Conservation (phyloP, 2,329 filamentous ascomycete species). For the Cladosporium sp. region DNA sequence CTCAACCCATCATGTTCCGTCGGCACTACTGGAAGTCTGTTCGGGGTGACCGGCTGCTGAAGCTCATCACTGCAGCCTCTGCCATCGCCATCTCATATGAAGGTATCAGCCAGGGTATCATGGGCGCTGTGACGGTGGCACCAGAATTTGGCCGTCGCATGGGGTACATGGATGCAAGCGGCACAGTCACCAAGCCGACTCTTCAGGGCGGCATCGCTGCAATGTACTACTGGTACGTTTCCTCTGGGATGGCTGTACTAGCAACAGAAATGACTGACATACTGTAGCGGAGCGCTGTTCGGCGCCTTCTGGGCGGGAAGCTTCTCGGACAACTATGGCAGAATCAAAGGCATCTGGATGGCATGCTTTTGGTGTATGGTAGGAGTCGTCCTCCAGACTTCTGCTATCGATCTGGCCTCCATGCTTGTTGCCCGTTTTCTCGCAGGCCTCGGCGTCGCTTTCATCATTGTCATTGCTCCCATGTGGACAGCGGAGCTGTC, state of each 20-base stretch:
- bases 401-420: slow-evolving; percentile 12
- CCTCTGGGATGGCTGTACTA: neutral
- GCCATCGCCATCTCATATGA: slow-evolving; percentile 21
- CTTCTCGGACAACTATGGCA: slow-evolving; percentile 13
- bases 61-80: slow-evolving; percentile 15
- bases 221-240: slow-evolving; percentile 13
- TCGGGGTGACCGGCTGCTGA: slow-evolving; percentile 5
- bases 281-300: slow-evolving; percentile 15
- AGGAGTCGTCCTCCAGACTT: slow-evolving; percentile 5
- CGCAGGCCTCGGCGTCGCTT: slow-evolving; percentile 16
- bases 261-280: neutral
- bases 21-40: slow-evolving; percentile 3
- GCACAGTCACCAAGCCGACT: slow-evolving; percentile 20
- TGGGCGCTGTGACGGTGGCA: slow-evolving; percentile 26
- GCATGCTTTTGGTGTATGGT: slow-evolving; percentile 22
- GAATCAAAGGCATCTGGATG: slow-evolving; percentile 27
- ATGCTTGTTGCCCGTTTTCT: slow-evolving; percentile 17
- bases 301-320: slow-evolving; percentile 16
- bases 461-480: slow-evolving; percentile 15
- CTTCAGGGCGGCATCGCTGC: slow-evolving; percentile 13
- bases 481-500: slow-evolving; percentile 16
- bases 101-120: slow-evolving; percentile 32
- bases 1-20: slow-evolving; percentile 1
- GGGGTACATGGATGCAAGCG: slow-evolving; percentile 12
- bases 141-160: slow-evolving; percentile 25